Conservation (phyloP, 768 basidiomycete genomes). For the Kwoniella newhampshirensis region DNA sequence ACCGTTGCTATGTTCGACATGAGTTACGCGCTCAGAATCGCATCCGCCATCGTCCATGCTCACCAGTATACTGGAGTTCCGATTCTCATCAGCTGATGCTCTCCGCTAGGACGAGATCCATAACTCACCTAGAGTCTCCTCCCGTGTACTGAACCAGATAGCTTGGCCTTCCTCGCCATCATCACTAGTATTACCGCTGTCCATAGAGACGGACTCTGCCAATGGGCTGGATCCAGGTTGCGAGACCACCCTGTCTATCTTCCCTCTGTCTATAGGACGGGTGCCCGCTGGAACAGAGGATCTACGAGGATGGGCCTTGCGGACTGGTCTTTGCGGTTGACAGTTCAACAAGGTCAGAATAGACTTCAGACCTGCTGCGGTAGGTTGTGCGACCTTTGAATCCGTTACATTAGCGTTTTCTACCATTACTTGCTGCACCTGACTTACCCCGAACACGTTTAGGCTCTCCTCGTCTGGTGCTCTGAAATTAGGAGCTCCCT, state of each 20-base stretch:
- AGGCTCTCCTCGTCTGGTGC: slow-evolving; percentile 73
- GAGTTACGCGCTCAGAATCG: too few species aligned
- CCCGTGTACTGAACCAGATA: slow-evolving; percentile 93
- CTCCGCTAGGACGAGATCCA: too few species aligned
- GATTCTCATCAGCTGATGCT: too few species aligned
- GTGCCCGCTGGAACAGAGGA: slow-evolving; percentile 14
- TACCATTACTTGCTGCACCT: neutral
- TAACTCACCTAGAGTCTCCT: slow-evolving; percentile 83
- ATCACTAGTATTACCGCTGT: neutral
- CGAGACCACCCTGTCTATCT: neutral
- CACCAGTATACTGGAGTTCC: slow-evolving; percentile 55
- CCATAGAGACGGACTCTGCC: slow-evolving; percentile 1
- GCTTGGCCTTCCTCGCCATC: slow-evolving; percentile 36
- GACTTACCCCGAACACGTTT: slow-evolving; percentile 77
- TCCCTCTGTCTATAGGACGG: neutral
- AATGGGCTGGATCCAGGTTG: neutral
- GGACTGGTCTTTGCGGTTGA: slow-evolving; percentile 28
- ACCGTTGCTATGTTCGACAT: slow-evolving; percentile 36
- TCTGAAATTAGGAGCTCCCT: slow-evolving; percentile 94
- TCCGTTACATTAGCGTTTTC: neutral
- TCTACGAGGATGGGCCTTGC: slow-evolving; percentile 6
- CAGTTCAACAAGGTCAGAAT: slow-evolving; percentile 73
- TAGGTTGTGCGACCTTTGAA: slow-evolving; percentile 73
- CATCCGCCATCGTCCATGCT: slow-evolving; percentile 53
- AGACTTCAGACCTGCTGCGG: slow-evolving; percentile 83